A percentile compares a stretch with the other conserved stretches of the same genome.
Evolutionary conservation across 2,329 filamentous ascomycete genomes (phyloP).

Genomic region (Sporothrix sp.): DNA sequence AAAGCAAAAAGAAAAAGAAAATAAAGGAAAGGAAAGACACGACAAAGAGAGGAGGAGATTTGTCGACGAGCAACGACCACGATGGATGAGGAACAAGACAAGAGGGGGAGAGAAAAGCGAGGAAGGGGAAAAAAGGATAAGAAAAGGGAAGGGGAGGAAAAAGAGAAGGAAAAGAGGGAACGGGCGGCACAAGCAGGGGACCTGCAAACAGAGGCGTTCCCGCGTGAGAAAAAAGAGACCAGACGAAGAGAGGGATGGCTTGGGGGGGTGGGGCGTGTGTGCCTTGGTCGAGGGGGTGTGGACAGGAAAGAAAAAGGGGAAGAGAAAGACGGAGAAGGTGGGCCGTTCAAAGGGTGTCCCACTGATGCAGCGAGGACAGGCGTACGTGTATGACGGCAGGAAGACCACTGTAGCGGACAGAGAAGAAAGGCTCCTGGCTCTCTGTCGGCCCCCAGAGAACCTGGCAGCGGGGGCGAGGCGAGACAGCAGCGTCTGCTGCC

Average conservation of each 20-base stretch:
- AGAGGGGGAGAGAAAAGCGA: conserved; percentile 23
- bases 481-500: conserved; percentile 2
- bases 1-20: conserved; percentile 31
- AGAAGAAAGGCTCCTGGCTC: no score
- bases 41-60: conserved; percentile 32
- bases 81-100: conserved; percentile 18
- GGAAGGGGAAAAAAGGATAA: conserved; percentile 22
- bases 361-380: not conserved
- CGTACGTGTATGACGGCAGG: not conserved
- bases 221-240: no score
- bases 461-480: no score
- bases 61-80: conserved; percentile 22
- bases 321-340: conserved; percentile 17
- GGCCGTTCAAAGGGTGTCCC: conserved; percentile 13
- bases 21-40: conserved; percentile 21
- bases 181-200: conserved; percentile 6
- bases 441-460: no score
- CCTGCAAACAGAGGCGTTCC: no score
- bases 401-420: not conserved
- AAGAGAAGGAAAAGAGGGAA: conserved; percentile 7
- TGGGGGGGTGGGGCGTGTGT: conserved; percentile 12
- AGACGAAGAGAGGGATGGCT: conserved; percentile 14
- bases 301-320: conserved; percentile 12
- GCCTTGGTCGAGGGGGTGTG: conserved; percentile 13
- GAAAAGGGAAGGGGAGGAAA: conserved; percentile 10